Base-by-base conservation (phyloP, 768 basidiomycete genomes). In the Pisolithus tinctorius region DNA sequence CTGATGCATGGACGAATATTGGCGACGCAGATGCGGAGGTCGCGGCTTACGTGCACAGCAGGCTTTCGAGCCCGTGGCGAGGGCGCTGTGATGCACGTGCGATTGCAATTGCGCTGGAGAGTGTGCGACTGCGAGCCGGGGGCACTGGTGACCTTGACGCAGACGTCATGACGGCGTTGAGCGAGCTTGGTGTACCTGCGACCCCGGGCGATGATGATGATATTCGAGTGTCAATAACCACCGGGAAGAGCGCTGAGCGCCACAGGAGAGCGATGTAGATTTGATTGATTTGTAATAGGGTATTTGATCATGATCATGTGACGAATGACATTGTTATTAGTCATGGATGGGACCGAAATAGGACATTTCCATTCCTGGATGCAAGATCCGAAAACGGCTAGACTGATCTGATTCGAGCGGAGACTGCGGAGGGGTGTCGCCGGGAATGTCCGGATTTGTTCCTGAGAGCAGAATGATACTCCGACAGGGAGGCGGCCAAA, bases 1-100 rank as follows among this genome's bases (percentile, higher is more conserved):
- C 45, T 47, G 45, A 47, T 34, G 13, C 6, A 9, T 3, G 29
- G 45, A 29, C 37, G 42, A 46, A 27, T 51, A 20, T 20, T 20
- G 58, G 27, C 23, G 9, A 26, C 42, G 48, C 68, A 88, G 86
- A 85, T 65, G 67, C 75, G 58, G 85, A 85, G 47, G 76, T 77
- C 38, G 84, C 84, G 48, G 70, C 71, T 53, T 84, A 76, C 62
- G 66, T 77, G 71, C 58, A 69, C 64, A 68, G 61, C 58, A 50
- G 60, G 56, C 55, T 71, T 53, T 67, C 71, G 17, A 53, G 26
- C 1, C 64, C 66, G 29, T 67, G 66, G 66, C 54, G 39, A 45
- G 58, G 56, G 49, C 68, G 64, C 40, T 67, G 66, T 50, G 60
- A 69, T 50, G 57, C 51, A 47, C 68, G 54, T 43, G 67, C 63